Conservation (phyloP, 2,329 filamentous ascomycete genomes). For the Chaetothyriales sp. region DNA sequence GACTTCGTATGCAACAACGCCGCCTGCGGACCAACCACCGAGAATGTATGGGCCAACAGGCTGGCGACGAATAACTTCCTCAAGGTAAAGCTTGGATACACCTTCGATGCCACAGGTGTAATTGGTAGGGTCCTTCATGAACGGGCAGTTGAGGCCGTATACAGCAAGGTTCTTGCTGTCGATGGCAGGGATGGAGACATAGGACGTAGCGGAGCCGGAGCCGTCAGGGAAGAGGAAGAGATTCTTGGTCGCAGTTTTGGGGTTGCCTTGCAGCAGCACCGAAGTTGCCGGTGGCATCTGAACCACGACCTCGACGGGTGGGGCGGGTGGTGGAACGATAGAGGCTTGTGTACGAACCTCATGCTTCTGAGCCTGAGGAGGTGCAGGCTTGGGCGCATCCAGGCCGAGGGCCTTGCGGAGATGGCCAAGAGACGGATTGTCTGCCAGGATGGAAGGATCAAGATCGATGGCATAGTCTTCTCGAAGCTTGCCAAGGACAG, state of each 20-base stretch:
- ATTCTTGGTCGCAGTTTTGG: constrained; percentile 29
- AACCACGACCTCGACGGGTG: constrained; percentile 14
- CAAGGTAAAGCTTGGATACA: constrained; percentile 20
- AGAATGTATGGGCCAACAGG: constrained; percentile 27
- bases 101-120: constrained; percentile 20
- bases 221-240: constrained; percentile 34
- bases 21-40: constrained; percentile 27
- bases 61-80: constrained; percentile 22
- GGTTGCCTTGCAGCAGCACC: constrained; percentile 30
- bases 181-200: constrained; percentile 29
- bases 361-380: constrained; percentile 16
- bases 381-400: constrained; percentile 23
- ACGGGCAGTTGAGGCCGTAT: constrained; percentile 32
- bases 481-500: constrained; percentile 32
- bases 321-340: constrained; percentile 11
- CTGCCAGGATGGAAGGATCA: constrained; percentile 31
- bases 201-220: constrained; percentile 35
- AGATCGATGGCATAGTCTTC: constrained; percentile 31
- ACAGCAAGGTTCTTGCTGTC: constrained; percentile 28
- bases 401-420: constrained; percentile 27
- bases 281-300: constrained; percentile 29
- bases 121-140: constrained; percentile 27
- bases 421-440: constrained; percentile 29
- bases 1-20: constrained; percentile 26
- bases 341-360: constrained; percentile 18